Conservation (phyloP, 139 green algal genomes). For the Edaphochlamys debaryana region DNA sequence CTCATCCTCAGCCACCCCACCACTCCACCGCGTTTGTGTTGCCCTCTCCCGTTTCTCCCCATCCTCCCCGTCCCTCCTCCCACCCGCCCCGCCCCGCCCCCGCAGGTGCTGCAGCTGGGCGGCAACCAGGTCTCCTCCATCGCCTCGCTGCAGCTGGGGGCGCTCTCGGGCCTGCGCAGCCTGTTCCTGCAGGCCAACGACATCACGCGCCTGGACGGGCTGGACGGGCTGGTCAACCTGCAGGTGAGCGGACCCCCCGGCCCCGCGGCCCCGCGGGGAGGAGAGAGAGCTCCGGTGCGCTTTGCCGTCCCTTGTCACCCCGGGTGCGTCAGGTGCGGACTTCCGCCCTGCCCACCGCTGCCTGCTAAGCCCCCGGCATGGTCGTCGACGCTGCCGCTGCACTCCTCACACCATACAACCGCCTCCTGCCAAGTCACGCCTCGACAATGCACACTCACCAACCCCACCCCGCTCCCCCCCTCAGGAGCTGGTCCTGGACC, state of each 20-base stretch:
- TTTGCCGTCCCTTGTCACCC: too few species aligned
- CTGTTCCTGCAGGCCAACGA: conserved; percentile 78
- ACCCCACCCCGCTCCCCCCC: not conserved
- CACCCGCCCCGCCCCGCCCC: not conserved
- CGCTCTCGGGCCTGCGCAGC: conserved; percentile 54
- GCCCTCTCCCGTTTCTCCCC: not conserved
- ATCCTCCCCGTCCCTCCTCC: not conserved
- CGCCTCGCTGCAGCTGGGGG: conserved; percentile 53
- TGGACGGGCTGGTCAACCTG: conserved; percentile 69
- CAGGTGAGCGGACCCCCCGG: too few species aligned
- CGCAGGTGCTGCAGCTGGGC: conserved; percentile 65
- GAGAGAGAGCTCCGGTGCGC: too few species aligned
- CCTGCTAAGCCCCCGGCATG: too few species aligned
- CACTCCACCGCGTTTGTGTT: not conserved
- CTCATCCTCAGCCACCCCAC: not conserved
- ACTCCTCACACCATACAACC: too few species aligned
- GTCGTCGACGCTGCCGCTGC: too few species aligned
- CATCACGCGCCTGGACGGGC: conserved; percentile 69
- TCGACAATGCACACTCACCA: too few species aligned
- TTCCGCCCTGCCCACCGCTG: too few species aligned
- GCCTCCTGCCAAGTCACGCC: too few species aligned
- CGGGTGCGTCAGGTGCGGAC: too few species aligned
- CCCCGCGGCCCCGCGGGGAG: too few species aligned
- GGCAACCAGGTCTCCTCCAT: conserved; percentile 65
- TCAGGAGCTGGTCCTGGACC: conserved; percentile 75